phyloP scores from a whole-genome alignment of 345 rosid genomes.

The Populus pruinosa region DNA sequence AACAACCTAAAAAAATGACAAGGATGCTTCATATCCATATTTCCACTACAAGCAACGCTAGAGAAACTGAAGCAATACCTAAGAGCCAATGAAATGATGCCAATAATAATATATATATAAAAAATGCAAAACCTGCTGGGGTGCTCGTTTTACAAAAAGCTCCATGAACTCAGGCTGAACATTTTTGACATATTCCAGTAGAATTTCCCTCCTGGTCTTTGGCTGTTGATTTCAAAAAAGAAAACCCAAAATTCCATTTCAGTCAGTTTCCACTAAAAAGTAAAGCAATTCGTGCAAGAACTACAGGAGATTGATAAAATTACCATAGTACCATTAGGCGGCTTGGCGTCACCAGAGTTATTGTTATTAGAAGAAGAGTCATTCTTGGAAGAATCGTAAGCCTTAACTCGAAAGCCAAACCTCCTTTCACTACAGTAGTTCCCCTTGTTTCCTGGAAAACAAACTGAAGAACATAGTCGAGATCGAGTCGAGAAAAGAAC shows the following conservation, averaged over 20 bases:
- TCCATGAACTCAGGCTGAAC: constrained; percentile 98
- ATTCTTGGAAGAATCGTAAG: constrained; percentile 58
- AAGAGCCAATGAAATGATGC: not conserved
- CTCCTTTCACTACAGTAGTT: constrained; percentile 12
- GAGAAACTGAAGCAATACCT: not conserved
- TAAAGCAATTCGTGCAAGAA: too few relatives aligned
- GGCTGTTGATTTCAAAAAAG: constrained; percentile 36
- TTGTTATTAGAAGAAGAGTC: constrained; percentile 33
- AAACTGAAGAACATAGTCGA: constrained; percentile 33
- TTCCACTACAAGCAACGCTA: not conserved
- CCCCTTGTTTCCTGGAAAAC: constrained; percentile 33
- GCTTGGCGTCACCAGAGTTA: constrained; percentile 53
- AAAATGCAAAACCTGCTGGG: constrained; percentile 56
- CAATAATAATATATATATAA: not conserved
- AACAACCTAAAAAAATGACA: constrained; percentile 53
- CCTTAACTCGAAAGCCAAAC: constrained; percentile 41
- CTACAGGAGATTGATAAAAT: not conserved
- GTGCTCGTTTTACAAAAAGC: constrained; percentile 81
- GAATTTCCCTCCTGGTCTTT: constrained; percentile 69
- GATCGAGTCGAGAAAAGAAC: constrained; percentile 23
- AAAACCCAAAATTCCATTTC: constrained; percentile 12
- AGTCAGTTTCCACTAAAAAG: not conserved
- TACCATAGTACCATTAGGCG: constrained; percentile 72
- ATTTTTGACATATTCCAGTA: constrained; percentile 86
- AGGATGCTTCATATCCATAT: not conserved